A percentile compares a stretch with the other conserved stretches of the same genome.
Conservation (phyloP, 805 yeast species). For the Ogataea trehaloabstinens region DNA sequence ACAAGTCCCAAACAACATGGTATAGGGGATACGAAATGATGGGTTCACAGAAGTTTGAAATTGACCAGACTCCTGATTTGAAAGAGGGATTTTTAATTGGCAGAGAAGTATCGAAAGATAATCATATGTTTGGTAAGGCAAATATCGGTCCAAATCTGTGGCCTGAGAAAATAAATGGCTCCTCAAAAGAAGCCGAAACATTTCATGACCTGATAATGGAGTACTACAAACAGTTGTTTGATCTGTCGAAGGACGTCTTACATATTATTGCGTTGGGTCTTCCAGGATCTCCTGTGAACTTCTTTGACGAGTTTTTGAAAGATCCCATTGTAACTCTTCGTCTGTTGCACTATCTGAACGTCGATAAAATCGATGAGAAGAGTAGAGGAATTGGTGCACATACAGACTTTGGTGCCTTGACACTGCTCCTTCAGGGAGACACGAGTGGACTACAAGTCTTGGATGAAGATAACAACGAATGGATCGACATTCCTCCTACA, state of each 20-base stretch:
- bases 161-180: slow-evolving; percentile 21
- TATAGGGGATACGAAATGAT: slow-evolving; percentile 21
- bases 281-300: slow-evolving; percentile 13
- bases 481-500: slow-evolving; percentile 27
- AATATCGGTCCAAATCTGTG: slow-evolving; percentile 20
- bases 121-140: slow-evolving; percentile 15
- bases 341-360: slow-evolving; percentile 31
- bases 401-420: slow-evolving; percentile 33
- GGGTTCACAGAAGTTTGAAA: slow-evolving; percentile 18
- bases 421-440: slow-evolving; percentile 31
- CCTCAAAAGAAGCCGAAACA: slow-evolving; percentile 24
- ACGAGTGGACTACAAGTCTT: slow-evolving; percentile 35
- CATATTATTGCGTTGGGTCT: slow-evolving; percentile 24
- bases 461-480: slow-evolving; percentile 27
- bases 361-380: slow-evolving; percentile 23
- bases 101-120: slow-evolving; percentile 16
- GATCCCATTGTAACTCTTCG: slow-evolving; percentile 28
- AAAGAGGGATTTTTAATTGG: slow-evolving; percentile 32
- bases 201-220: slow-evolving; percentile 17
- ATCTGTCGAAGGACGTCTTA: slow-evolving; percentile 19
- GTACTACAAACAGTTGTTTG: slow-evolving; percentile 13
- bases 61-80: slow-evolving; percentile 20
- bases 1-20: slow-evolving; percentile 14
- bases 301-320: slow-evolving; percentile 21
- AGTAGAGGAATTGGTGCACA: slow-evolving; percentile 37